Evolutionary conservation across 1,284 basidiomycete species (phyloP).

Genomic region (Apiotrichum veenhuisii): DNA sequence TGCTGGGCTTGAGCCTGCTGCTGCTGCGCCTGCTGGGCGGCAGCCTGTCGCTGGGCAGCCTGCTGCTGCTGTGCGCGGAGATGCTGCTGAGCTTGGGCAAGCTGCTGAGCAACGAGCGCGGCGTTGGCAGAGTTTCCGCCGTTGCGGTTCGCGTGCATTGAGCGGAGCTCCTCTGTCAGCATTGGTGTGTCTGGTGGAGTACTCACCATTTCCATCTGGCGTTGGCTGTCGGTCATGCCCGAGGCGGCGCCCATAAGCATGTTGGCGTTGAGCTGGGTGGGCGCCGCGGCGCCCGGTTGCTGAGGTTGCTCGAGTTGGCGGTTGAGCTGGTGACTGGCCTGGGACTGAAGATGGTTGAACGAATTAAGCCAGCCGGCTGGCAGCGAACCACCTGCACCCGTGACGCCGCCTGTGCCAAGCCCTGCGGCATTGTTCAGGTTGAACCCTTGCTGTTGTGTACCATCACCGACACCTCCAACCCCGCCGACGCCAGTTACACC

Average conservation of each 20-base stretch:
- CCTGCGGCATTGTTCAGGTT: slow-evolving; percentile 13
- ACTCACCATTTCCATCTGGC: slow-evolving; percentile 21
- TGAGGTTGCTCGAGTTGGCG: slow-evolving; percentile 8
- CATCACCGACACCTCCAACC: slow-evolving; percentile 6
- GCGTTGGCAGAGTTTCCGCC: slow-evolving; percentile 6
- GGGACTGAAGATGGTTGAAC: slow-evolving; percentile 17
- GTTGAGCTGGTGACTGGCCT: slow-evolving; percentile 12
- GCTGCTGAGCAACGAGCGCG: slow-evolving; percentile 14
- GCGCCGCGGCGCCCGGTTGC: neutral
- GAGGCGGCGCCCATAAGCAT: neutral
- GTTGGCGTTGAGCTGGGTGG: neutral
- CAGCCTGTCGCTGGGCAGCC: neutral
- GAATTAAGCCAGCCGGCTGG: slow-evolving; percentile 17
- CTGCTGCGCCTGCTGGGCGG: slow-evolving; percentile 5
- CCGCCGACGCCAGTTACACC: neutral
- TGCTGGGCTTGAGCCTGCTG: slow-evolving; percentile 12
- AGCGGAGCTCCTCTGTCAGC: slow-evolving; percentile 13
- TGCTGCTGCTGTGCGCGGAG: neutral
- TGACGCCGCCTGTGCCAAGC: neutral
- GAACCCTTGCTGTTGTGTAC: slow-evolving; percentile 10
- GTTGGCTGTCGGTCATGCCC: slow-evolving; percentile 4
- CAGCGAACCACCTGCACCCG: slow-evolving; percentile 5
- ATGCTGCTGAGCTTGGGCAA: slow-evolving; percentile 5
- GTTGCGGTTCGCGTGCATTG: slow-evolving; percentile 16
- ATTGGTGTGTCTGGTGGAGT: too few species aligned